A percentile compares a stretch with the other conserved stretches of the same genome.
These are phyloP conservation scores for Coemansia sp. DNA, from an alignment of 192 early-diverging fungal species.

Conservation along the genomic window DNA sequence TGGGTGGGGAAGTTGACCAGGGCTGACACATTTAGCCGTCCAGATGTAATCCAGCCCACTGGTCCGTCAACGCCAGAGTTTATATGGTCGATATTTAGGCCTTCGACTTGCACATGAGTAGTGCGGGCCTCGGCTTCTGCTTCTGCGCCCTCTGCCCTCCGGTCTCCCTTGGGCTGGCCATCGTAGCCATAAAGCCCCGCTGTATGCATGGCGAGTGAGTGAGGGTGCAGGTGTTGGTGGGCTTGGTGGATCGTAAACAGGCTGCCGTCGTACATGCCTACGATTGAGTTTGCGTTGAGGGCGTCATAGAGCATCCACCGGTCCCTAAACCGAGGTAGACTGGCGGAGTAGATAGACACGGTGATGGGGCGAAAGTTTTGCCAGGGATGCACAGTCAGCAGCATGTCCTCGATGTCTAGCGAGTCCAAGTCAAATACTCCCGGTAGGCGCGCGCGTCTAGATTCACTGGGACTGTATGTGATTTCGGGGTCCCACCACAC, in stretches of 20 bases:
- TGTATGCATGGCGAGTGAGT: background rate
- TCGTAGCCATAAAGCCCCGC: background rate
- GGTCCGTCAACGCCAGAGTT: slow-evolving; percentile 86
- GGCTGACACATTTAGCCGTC: slow-evolving; percentile 80
- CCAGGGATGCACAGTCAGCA: slow-evolving; percentile 75
- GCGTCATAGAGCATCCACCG: slow-evolving; percentile 94
- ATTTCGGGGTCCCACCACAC: slow-evolving; percentile 74
- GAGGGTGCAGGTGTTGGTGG: slow-evolving; percentile 62
- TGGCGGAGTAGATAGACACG: slow-evolving; percentile 84
- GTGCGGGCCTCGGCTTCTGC: slow-evolving; percentile 15
- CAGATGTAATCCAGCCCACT: slow-evolving; percentile 91
- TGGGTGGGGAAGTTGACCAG: slow-evolving; percentile 67
- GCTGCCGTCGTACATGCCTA: slow-evolving; percentile 94
- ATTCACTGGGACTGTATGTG: slow-evolving; percentile 63
- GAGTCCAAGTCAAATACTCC: slow-evolving; percentile 86
- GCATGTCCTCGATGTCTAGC: slow-evolving; percentile 82
- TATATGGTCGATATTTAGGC: slow-evolving; percentile 88
- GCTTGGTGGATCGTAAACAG: slow-evolving; percentile 90
- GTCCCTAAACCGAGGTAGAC: slow-evolving; percentile 79
- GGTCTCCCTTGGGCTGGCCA: background rate
- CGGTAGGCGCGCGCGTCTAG: slow-evolving; percentile 64
- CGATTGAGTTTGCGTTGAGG: slow-evolving; percentile 83
- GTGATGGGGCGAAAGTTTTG: slow-evolving; percentile 86
- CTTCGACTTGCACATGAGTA: slow-evolving; percentile 83
- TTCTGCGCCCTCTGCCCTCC: background rate